Conservation (phyloP, 2,329 filamentous ascomycete genomes). For the Gaeumannomyces tritici region DNA sequence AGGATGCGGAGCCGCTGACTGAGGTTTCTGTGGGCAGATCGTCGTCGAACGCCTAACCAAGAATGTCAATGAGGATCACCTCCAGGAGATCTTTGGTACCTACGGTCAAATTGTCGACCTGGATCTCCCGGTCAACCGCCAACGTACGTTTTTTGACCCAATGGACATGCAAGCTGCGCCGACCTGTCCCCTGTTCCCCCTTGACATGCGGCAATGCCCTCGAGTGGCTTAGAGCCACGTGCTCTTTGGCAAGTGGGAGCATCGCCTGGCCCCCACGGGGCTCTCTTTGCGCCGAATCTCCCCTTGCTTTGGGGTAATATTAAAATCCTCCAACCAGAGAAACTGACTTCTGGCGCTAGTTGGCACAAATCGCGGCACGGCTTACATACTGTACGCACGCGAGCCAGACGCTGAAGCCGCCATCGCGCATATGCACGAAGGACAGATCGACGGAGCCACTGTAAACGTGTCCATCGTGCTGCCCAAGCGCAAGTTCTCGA, state of each 20-base stretch:
- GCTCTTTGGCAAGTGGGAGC: not conserved
- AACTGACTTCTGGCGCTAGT: conserved; percentile 6
- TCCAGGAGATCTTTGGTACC: conserved; percentile 83
- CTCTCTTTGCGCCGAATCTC: not conserved
- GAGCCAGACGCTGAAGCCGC: conserved; percentile 76
- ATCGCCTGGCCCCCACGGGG: not conserved
- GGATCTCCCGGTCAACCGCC: conserved; percentile 80
- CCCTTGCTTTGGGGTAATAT: not conserved
- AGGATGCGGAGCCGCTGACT: conserved; percentile 4
- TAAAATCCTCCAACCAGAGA: not conserved
- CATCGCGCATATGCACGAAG: conserved; percentile 96
- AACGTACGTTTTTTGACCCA: conserved; percentile 53
- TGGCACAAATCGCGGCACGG: conserved; percentile 85
- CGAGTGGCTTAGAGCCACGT: not conserved
- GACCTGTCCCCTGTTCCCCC: not conserved
- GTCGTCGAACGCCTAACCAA: conserved; percentile 94
- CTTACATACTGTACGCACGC: conserved; percentile 77
- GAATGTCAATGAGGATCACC: conserved; percentile 81
- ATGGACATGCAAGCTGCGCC: conserved; percentile 2
- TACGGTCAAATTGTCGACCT: conserved; percentile 82
- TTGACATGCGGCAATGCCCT: not conserved
- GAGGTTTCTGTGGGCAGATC: conserved; percentile 47
- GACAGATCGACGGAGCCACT: conserved; percentile 75
- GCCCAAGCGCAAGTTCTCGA: conserved; percentile 72
- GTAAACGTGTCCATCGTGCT: conserved; percentile 86